These are phyloP conservation scores for Macadamia tetraphylla DNA, from an alignment of 164 flowering plant genomes.

Conservation along the genomic window DNA sequence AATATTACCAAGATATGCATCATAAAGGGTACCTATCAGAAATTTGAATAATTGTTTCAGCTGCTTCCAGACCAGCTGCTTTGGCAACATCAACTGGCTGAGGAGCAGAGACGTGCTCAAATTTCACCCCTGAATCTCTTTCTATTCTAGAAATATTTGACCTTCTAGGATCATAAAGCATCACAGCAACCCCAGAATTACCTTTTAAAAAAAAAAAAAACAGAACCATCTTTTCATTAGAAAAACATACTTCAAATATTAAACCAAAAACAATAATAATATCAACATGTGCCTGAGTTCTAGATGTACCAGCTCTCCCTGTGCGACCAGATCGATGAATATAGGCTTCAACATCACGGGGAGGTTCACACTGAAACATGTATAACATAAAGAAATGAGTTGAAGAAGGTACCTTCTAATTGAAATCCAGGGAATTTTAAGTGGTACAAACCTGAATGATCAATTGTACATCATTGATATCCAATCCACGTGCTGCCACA, in stretches of 20 bases:
- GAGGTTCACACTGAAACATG: constrained; percentile 82
- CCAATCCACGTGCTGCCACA: constrained; percentile 96
- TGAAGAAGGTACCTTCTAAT: background rate
- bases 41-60: constrained; percentile 51
- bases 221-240: background rate
- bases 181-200: constrained; percentile 83
- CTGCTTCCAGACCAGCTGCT: constrained; percentile 75
- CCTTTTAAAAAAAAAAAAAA: constrained; percentile 29
- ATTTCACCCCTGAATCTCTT: constrained; percentile 89
- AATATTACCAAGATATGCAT: background rate
- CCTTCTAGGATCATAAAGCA: constrained; percentile 86
- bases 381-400: constrained; percentile 1
- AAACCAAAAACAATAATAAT: background rate
- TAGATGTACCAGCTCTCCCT: constrained; percentile 78
- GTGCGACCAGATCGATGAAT: constrained; percentile 98
- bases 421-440: background rate
- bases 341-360: constrained; percentile 93
- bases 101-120: constrained; percentile 85
- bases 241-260: background rate
- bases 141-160: constrained; percentile 67
- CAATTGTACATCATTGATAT: constrained; percentile 90
- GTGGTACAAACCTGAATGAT: constrained; percentile 69
- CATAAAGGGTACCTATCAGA: constrained; percentile 61
- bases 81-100: constrained; percentile 84
- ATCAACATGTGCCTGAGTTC: background rate